These are phyloP conservation scores for Vinca minor DNA, from an alignment of 257 asterid species.

Conservation along the genomic window DNA sequence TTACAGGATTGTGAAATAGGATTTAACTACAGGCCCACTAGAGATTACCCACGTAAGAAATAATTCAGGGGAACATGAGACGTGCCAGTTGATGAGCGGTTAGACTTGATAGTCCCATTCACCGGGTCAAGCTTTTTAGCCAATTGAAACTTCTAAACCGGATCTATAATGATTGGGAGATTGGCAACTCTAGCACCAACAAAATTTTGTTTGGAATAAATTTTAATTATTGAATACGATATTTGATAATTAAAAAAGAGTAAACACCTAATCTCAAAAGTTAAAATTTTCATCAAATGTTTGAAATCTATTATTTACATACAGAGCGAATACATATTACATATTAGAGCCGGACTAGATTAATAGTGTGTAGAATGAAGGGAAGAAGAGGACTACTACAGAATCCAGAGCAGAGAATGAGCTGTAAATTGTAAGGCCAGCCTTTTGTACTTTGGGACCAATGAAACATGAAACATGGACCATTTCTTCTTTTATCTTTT, in stretches of 20 bases:
- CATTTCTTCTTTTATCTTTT: neutral
- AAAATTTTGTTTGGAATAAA: no score
- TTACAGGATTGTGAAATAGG: neutral
- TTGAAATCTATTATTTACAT: no score
- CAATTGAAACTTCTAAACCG: neutral
- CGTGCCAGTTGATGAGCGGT: neutral
- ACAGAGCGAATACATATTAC: no score
- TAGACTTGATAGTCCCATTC: neutral
- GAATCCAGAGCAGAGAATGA: constrained; percentile 7
- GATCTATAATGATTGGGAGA: constrained; percentile 12
- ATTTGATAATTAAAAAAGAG: no score
- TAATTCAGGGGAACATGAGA: neutral
- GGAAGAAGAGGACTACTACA: no score
- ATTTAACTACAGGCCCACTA: neutral
- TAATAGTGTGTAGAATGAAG: no score
- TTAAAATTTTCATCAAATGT: no score
- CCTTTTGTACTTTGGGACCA: constrained; percentile 6
- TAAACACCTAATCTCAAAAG: no score
- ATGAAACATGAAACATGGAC: constrained; percentile 8
- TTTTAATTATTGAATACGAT: no score
- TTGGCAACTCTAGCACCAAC: no score
- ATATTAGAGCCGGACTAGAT: no score
- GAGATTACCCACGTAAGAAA: neutral
- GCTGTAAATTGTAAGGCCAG: constrained; percentile 12
- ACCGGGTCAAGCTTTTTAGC: neutral